phyloP scores from a whole-genome alignment of 2,329 filamentous ascomycete genomes.

The Apiospora hydei region DNA sequence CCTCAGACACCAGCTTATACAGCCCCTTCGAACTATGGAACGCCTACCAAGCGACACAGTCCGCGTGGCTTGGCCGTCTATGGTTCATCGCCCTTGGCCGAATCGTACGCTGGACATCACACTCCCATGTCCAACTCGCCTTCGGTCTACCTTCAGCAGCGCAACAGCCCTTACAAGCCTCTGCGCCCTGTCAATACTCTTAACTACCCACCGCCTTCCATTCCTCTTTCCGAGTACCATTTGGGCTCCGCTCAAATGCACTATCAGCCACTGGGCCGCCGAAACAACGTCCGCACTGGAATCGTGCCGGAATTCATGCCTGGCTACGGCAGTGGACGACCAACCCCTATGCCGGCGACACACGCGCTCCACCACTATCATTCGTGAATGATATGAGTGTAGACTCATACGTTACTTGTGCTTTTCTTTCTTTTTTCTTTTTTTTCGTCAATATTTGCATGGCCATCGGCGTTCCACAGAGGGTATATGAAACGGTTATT shows the following conservation, averaged over 20 bases:
- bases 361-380: slow-evolving; percentile 27
- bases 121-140: slow-evolving; percentile 82
- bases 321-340: slow-evolving; percentile 33
- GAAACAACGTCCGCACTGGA: slow-evolving; percentile 71
- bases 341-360: slow-evolving; percentile 26
- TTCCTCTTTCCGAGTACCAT: slow-evolving; percentile 78
- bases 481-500: slow-evolving; percentile 18
- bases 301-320: slow-evolving; percentile 69
- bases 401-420: not conserved
- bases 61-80: slow-evolving; percentile 60
- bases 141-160: slow-evolving; percentile 84
- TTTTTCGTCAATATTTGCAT: slow-evolving; percentile 6
- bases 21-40: slow-evolving; percentile 50
- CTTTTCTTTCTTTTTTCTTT: not conserved
- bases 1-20: slow-evolving; percentile 43
- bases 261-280: slow-evolving; percentile 78
- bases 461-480: slow-evolving; percentile 19
- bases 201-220: slow-evolving; percentile 84
- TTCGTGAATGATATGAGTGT: not conserved
- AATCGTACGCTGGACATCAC: slow-evolving; percentile 64
- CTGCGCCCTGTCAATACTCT: slow-evolving; percentile 89
- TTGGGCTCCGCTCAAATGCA: slow-evolving; percentile 79
- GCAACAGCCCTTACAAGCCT: slow-evolving; percentile 91
- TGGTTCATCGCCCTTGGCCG: slow-evolving; percentile 74
- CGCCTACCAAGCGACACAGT: slow-evolving; percentile 61